A percentile compares a stretch with the other conserved stretches of the same genome.
phyloP scores from a whole-genome alignment of 805 yeast genomes.

The Cyberlindnera lachancei region DNA sequence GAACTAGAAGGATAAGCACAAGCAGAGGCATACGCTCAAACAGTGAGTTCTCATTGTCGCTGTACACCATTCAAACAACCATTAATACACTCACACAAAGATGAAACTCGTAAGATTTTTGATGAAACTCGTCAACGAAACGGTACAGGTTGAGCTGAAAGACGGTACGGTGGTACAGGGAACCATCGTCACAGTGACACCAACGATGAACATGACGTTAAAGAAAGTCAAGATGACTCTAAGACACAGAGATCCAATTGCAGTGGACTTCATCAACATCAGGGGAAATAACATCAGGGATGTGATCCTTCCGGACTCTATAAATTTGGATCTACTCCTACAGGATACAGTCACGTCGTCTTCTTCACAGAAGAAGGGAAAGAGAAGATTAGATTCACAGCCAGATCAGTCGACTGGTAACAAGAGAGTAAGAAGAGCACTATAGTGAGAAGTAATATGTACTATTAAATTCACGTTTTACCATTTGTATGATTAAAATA shows the following conservation, averaged over 20 bases:
- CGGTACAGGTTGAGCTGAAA: slow-evolving; percentile 84
- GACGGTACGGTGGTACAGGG: slow-evolving; percentile 87
- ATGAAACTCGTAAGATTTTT: slow-evolving; percentile 71
- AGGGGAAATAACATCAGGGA: slow-evolving; percentile 87
- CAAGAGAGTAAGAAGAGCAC: slow-evolving; percentile 29
- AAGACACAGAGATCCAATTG: slow-evolving; percentile 58
- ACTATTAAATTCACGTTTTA: background rate
- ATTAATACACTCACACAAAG: slow-evolving; percentile 2
- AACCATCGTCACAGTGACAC: slow-evolving; percentile 75
- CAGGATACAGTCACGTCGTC: slow-evolving; percentile 40
- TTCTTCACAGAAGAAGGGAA: slow-evolving; percentile 16
- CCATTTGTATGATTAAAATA: background rate
- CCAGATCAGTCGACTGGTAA: slow-evolving; percentile 1
- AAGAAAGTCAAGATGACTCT: slow-evolving; percentile 76
- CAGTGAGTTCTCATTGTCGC: too few species aligned
- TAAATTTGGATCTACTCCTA: slow-evolving; percentile 61
- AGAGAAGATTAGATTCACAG: slow-evolving; percentile 1
- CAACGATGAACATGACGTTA: slow-evolving; percentile 82
- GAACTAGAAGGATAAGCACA: too few species aligned
- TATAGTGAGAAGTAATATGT: too few species aligned
- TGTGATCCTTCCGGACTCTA: slow-evolving; percentile 76
- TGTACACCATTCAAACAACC: too few species aligned
- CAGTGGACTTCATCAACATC: slow-evolving; percentile 71
- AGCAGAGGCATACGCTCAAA: too few species aligned
- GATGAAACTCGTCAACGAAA: slow-evolving; percentile 78